phyloP scores from a whole-genome alignment of 768 basidiomycete genomes.

The Pleurotus tuoliensis region DNA sequence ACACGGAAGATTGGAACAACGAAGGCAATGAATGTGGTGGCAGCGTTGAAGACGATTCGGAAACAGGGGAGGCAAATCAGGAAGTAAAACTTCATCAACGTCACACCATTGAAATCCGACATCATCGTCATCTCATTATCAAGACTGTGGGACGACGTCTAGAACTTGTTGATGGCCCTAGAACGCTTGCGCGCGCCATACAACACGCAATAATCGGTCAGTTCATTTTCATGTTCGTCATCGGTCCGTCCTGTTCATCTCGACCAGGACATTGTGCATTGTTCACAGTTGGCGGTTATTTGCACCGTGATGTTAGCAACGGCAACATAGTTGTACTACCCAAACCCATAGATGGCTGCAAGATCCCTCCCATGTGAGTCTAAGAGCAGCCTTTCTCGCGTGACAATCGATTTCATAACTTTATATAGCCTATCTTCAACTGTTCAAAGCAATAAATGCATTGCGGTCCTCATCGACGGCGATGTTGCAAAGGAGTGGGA shows the following conservation, averaged over 20 bases:
- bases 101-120: not conserved
- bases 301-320: constrained; percentile 10
- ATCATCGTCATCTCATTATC: not conserved
- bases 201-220: not conserved
- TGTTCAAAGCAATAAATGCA: not conserved
- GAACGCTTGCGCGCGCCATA: not conserved
- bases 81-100: not conserved
- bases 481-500: constrained; percentile 8
- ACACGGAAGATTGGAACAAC: too few species aligned
- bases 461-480: constrained; percentile 7
- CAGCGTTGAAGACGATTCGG: too few species aligned
- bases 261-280: not conserved
- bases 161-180: not conserved
- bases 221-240: not conserved
- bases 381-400: not conserved
- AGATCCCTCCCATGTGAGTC: not conserved
- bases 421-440: not conserved
- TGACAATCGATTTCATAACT: not conserved
- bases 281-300: not conserved
- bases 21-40: too few species aligned
- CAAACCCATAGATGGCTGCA: not conserved
- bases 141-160: not conserved
- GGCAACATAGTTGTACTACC: constrained; percentile 7
- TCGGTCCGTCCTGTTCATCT: not conserved
- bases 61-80: not conserved